These are phyloP conservation scores for Pichia sp. DNA, from an alignment of 1,139 yeast genomes.

Conservation along the genomic window DNA sequence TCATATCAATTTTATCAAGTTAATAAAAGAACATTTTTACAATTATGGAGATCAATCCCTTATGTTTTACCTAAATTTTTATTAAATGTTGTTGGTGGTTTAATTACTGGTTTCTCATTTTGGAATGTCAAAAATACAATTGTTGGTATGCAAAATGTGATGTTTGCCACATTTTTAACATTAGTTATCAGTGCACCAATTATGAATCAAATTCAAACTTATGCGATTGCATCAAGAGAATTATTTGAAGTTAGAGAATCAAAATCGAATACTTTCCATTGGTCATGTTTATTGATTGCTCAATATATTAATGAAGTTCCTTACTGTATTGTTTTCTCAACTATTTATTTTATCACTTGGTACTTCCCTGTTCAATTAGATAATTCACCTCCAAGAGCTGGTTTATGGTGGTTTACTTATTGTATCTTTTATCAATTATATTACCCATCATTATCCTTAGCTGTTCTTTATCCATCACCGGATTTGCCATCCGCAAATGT, in stretches of 20 bases:
- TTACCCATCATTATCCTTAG: slow-evolving; percentile 45
- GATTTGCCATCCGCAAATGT: slow-evolving; percentile 55
- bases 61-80: slow-evolving; percentile 40
- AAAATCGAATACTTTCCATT: slow-evolving; percentile 57
- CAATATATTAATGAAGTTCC: slow-evolving; percentile 51
- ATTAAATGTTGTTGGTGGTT: slow-evolving; percentile 33
- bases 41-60: slow-evolving; percentile 44
- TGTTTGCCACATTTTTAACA: slow-evolving; percentile 46
- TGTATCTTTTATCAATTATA: slow-evolving; percentile 49
- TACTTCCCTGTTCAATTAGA: slow-evolving; percentile 52
- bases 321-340: slow-evolving; percentile 44
- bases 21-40: slow-evolving; percentile 34
- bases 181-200: slow-evolving; percentile 44
- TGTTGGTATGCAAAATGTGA: slow-evolving; percentile 46
- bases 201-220: slow-evolving; percentile 50
- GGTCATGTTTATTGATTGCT: slow-evolving; percentile 49
- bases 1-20: slow-evolving; percentile 37
- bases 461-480: slow-evolving; percentile 49
- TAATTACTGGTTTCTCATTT: slow-evolving; percentile 49
- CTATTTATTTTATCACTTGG: slow-evolving; percentile 44
- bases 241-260: slow-evolving; percentile 57
- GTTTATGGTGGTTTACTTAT: slow-evolving; percentile 45
- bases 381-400: slow-evolving; percentile 40
- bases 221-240: slow-evolving; percentile 47
- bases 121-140: slow-evolving; percentile 41